Conservation (phyloP, 495 filamentous ascomycete species). For the Xylaria venustula region DNA sequence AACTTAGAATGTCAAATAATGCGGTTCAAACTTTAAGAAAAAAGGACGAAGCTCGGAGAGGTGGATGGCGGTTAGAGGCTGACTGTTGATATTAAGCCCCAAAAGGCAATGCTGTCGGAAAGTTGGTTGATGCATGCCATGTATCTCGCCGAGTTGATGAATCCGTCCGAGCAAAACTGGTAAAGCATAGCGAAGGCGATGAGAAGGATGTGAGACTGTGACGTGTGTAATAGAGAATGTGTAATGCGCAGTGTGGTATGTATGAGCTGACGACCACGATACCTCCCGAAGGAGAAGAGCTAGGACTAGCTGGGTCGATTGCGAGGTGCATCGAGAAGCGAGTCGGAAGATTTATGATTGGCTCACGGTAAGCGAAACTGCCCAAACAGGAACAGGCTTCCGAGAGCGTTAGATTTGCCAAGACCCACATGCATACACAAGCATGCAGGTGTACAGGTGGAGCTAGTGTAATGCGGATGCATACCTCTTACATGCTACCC, state of each 20-base stretch:
- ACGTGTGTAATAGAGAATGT: no score
- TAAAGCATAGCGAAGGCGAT: not conserved
- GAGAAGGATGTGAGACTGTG: not conserved
- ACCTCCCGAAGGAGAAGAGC: not conserved
- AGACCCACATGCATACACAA: conserved; percentile 3
- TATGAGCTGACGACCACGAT: not conserved
- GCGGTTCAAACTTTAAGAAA: no score
- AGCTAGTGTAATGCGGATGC: no score
- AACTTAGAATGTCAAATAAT: no score
- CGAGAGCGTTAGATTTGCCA: conserved; percentile 21
- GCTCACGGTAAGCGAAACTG: conserved; percentile 42
- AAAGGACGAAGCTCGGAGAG: no score
- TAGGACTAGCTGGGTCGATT: not conserved
- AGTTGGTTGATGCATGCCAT: not conserved
- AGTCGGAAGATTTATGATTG: conserved; percentile 48
- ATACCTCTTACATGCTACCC: not conserved
- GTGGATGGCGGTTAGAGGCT: not conserved
- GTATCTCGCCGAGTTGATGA: not conserved
- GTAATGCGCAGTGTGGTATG: not conserved
- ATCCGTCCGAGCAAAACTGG: not conserved
- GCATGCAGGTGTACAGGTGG: no score
- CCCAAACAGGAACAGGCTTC: conserved; percentile 20
- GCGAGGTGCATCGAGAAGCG: conserved; percentile 38
- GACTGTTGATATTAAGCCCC: not conserved
- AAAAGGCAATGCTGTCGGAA: not conserved